phyloP scores from a whole-genome alignment of 352 stramenopile genomes.

The Globisporangium uncinulatum region DNA sequence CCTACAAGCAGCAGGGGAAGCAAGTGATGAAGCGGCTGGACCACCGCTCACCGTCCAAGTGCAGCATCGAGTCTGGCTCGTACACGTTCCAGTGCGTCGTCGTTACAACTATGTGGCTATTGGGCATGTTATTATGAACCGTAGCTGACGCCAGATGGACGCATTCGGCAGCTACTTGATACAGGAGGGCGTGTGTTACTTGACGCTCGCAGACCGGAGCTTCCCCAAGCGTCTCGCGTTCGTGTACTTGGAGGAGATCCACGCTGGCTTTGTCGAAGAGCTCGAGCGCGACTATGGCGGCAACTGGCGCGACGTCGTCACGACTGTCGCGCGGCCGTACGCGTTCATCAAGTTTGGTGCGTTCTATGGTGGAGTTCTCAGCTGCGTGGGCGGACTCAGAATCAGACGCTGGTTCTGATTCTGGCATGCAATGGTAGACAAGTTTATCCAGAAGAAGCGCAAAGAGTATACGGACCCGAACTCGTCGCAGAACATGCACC shows the following conservation, averaged over 20 bases:
- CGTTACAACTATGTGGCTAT: constrained; percentile 32
- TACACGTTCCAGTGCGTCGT: constrained; percentile 90
- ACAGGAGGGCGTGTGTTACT: constrained; percentile 95
- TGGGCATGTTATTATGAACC: neutral
- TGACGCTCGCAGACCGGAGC: constrained; percentile 93
- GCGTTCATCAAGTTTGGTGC: constrained; percentile 98
- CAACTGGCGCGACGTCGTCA: constrained; percentile 89
- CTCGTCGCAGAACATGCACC: constrained; percentile 93
- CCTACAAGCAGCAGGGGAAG: constrained; percentile 90
- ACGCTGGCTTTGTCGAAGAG: constrained; percentile 92
- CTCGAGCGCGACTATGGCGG: constrained; percentile 90
- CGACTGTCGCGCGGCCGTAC: constrained; percentile 96
- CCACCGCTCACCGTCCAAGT: constrained; percentile 88
- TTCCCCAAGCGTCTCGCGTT: constrained; percentile 98
- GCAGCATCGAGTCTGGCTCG: constrained; percentile 90
- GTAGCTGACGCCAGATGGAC: neutral
- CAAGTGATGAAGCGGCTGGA: constrained; percentile 93
- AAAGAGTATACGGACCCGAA: constrained; percentile 97
- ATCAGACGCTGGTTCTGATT: neutral
- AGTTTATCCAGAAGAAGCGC: constrained; percentile 97
- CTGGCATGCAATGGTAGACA: constrained; percentile 63
- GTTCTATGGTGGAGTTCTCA: constrained; percentile 4
- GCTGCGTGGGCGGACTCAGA: neutral
- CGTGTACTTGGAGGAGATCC: constrained; percentile 96
- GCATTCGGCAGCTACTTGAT: constrained; percentile 94